Evolutionary conservation across 176 grass and related monocot species (phyloP), one percentile per base, ranked within the genome.

Genomic region (Oryza rufipogon): DNA sequence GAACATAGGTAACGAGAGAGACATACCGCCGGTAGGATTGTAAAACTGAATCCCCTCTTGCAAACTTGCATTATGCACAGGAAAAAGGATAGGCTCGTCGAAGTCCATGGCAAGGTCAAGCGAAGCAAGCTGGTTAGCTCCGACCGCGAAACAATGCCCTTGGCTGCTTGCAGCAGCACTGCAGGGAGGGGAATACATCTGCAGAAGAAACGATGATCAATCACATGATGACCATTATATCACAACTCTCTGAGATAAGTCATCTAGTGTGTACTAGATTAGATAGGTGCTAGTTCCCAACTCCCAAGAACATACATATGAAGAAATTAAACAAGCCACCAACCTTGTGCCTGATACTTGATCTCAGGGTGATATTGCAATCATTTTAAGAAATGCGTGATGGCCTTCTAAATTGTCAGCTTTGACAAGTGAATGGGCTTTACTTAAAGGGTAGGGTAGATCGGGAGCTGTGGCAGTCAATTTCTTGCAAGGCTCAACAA

Each of bases 401-500:
- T 64, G 52, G 60, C 46, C 88, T 73, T 85, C 70, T 86, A 77
- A 83, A 70, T 86, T 80, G 75, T 63, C 15, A 80, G 80, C 39
- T 90, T 74, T 79, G 88, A 39, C 88, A 75, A 83, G 26, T 83
- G 88, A 90, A 92, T 23, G 65, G 66, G 66, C 75, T 86, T 96
- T 91, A 91, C 77, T 80, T 91, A 91, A 93, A 95, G 93, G 74
- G 76, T 83, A 70, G 75, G 72, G 82, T 80, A 84, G 83, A 93
- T 80, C 79, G 84, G 51, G 87, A 86, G 85, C 76, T 75, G 86
- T 17, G 79, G n/a, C 85, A 81, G 88, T 92, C 89, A 92, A 92
- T 98, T 91, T 86, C 89, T 95, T 89, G 89, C 81, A 91, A 88
- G 87, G 78, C 87, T 94, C 85, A 88, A 94, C 87, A 94, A 94